Base-by-base conservation (phyloP, 768 basidiomycete genomes). In the Cystobasidium tubakii region DNA sequence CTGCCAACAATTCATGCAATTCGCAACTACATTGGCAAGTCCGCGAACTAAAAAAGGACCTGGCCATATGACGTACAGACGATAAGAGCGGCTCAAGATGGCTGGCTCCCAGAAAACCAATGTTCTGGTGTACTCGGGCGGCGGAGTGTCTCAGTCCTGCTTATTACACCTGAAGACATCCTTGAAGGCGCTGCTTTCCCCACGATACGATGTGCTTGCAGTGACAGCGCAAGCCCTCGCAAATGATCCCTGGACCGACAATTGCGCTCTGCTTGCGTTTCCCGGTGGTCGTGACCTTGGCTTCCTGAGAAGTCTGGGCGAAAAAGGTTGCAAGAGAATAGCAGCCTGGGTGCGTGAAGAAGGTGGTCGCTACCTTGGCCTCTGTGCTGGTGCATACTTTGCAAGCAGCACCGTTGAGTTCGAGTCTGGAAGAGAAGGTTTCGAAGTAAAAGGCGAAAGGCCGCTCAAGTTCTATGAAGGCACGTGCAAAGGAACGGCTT, bases 211-310 rank as follows among this genome's bases (percentile, higher is more conserved):
- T 15, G 87, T 95, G 53, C 90, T 91, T 74, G 81, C 86, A 19
- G 84, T 92, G 64, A 83, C 87, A 0, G 84, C 84, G 13, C 82
- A 85, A 46, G 80, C 85, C 1, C 82, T 97, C 4, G 81, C 84
- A 0, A 82, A 84, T 0, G 88, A 88, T 55, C 92, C 93, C 23
- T 97, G 93, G 94, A 80, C 86, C 43, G 78, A 83, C 6, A 84
- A 85, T 12, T 94, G 91, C 79, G 88, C 88, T 1, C 83, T 95
- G 1, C 85, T 97, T 21, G 88, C 93, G 63, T 82, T 95, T 72
- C 87, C 90, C n/a, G 84, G 87, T 71, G 85, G 85, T 62, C 82
- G 85, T 34, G 83, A 84, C 74, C 76, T 81, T 10, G 83, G 82
- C 23, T 85, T 82, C 80, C 80, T 83, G 17, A 77, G 80, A 62